Evolutionary conservation across 495 filamentous ascomycete species (phyloP).

Genomic region (Trichoderma erinaceum): DNA sequence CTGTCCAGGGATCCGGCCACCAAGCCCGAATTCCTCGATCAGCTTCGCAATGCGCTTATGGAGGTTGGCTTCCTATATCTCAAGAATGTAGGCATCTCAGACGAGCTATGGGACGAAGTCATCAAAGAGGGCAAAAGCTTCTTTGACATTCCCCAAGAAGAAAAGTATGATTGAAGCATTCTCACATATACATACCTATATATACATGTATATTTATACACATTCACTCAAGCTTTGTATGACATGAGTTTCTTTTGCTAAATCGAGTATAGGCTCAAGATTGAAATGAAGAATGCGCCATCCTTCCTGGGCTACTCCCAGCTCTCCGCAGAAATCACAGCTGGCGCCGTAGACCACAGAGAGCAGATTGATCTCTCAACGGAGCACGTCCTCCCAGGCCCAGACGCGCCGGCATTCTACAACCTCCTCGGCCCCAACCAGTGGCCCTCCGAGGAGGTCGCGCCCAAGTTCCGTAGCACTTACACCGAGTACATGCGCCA

Average conservation of each 20-base stretch:
- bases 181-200: not conserved
- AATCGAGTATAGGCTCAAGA: slow-evolving; percentile 52
- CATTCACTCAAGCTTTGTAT: too few relatives aligned
- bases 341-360: slow-evolving; percentile 57
- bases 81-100: slow-evolving; percentile 70
- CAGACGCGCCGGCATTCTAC: slow-evolving; percentile 63
- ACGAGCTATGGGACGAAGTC: slow-evolving; percentile 60
- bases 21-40: slow-evolving; percentile 65
- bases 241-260: not conserved
- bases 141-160: slow-evolving; percentile 74
- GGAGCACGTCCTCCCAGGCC: slow-evolving; percentile 59
- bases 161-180: slow-evolving; percentile 49
- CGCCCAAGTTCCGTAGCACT: slow-evolving; percentile 66
- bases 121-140: slow-evolving; percentile 63
- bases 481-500: slow-evolving; percentile 68
- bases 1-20: slow-evolving; percentile 56
- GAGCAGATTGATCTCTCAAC: slow-evolving; percentile 91
- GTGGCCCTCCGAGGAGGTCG: slow-evolving; percentile 66
- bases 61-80: slow-evolving; percentile 94
- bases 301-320: slow-evolving; percentile 58
- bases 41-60: slow-evolving; percentile 72
- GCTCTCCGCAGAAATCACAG: slow-evolving; percentile 57
- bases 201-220: too few relatives aligned
- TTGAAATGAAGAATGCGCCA: slow-evolving; percentile 84
- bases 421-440: slow-evolving; percentile 83